Conservation (phyloP, 164 flowering plant genomes). For the Warburgia ugandensis region DNA sequence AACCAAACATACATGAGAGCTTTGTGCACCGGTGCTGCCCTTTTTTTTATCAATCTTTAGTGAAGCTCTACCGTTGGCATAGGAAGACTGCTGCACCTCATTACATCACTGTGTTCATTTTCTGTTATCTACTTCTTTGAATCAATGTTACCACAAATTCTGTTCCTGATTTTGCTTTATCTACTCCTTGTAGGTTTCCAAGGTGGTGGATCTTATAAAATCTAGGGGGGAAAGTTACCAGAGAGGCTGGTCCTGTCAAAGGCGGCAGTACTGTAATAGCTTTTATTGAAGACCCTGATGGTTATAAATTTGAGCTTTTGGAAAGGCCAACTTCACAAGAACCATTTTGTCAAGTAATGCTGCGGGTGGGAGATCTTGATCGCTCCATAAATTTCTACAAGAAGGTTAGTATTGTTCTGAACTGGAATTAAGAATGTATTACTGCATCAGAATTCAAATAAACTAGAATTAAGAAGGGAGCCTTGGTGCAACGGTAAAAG, state of each 20-base stretch:
- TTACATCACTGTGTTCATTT: too few species aligned
- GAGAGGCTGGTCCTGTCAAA: conserved; percentile 97
- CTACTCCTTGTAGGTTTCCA: conserved; percentile 49
- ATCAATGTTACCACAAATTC: too few species aligned
- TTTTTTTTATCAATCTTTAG: too few species aligned
- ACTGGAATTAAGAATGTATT: not conserved
- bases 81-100: too few species aligned
- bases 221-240: conserved; percentile 95
- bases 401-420: conserved; percentile 51
- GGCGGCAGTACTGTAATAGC: conserved; percentile 93
- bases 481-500: too few species aligned
- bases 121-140: too few species aligned
- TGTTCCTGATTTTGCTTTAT: too few species aligned
- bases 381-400: conserved; percentile 78
- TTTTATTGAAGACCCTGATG: conserved; percentile 96
- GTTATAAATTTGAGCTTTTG: conserved; percentile 95
- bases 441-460: not conserved
- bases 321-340: conserved; percentile 97
- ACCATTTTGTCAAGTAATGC: conserved; percentile 98
- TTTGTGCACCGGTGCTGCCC: too few species aligned
- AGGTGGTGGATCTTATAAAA: conserved; percentile 86
- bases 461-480: too few species aligned
- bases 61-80: too few species aligned
- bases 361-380: conserved; percentile 95
- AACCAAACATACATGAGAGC: too few species aligned